Evolutionary conservation across 441 rosid genomes (phyloP).

Genomic region (Flueggea neowawraea): DNA sequence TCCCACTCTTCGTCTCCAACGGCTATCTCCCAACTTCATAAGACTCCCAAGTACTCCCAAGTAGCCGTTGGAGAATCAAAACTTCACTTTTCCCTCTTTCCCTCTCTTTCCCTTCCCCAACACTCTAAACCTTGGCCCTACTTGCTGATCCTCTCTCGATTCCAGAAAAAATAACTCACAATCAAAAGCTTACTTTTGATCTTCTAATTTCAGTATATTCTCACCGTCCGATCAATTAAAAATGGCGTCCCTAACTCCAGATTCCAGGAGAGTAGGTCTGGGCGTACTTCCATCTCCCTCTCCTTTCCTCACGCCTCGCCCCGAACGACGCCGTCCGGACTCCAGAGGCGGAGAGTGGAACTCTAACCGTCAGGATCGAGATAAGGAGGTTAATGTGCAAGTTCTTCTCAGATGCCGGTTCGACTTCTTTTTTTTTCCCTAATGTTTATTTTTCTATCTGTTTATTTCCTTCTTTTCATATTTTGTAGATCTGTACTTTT

Average conservation of each 20-base stretch:
- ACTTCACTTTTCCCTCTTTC: no score
- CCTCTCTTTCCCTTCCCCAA: no score
- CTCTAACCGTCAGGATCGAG: constrained; percentile 62
- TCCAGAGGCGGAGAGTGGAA: constrained; percentile 47
- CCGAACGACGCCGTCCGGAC: constrained; percentile 73
- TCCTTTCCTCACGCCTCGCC: constrained; percentile 88
- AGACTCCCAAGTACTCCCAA: no score
- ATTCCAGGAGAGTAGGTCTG: constrained; percentile 54
- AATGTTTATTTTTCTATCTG: neutral
- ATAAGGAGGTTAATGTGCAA: constrained; percentile 85
- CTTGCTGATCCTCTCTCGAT: no score
- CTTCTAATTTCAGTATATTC: no score
- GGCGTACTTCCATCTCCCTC: constrained; percentile 76
- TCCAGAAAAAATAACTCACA: no score
- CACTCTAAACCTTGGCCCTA: no score
- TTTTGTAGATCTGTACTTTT: no score
- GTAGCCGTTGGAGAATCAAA: no score
- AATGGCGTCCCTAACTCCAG: constrained; percentile 73
- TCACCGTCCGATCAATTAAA: neutral
- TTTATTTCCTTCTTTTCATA: neutral
- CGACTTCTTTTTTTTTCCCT: neutral
- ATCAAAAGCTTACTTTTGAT: no score
- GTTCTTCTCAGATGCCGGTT: constrained; percentile 68
- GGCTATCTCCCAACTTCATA: no score
- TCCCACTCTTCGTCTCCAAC: no score